Percentiles rank a stretch among this genome's conserved stretches.
Evolutionary conservation across 2,329 filamentous ascomycete species (phyloP).

Genomic region (Colletotrichum australisinense): DNA sequence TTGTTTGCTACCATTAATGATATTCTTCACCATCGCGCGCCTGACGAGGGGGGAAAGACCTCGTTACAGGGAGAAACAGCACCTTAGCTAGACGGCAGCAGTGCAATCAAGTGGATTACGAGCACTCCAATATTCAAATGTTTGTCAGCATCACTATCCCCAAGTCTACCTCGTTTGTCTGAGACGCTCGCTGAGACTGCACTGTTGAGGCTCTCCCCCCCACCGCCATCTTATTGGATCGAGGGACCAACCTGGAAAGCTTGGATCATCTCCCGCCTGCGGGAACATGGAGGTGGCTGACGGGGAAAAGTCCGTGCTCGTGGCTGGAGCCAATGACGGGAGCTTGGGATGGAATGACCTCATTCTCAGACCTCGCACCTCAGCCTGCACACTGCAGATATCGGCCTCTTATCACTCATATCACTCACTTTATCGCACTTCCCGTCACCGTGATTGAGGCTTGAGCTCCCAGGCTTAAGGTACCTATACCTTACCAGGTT

Average conservation of each 20-base stretch:
- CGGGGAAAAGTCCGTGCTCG: neutral
- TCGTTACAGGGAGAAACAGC: neutral
- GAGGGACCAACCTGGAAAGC: conserved; percentile 14
- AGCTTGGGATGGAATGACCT: conserved; percentile 23
- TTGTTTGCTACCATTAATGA: neutral
- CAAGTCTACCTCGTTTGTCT: neutral
- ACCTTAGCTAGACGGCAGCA: neutral
- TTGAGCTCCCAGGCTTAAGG: too few relatives aligned
- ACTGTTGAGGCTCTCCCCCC: neutral
- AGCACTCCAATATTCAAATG: neutral
- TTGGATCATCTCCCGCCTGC: conserved; percentile 20
- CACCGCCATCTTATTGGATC: neutral
- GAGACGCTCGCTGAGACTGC: neutral
- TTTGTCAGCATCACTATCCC: neutral
- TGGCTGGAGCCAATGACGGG: conserved; percentile 25
- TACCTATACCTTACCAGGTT: too few relatives aligned
- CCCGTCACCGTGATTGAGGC: too few relatives aligned
- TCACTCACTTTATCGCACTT: too few relatives aligned
- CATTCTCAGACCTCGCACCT: neutral
- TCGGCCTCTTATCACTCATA: neutral
- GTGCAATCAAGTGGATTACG: neutral
- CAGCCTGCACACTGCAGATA: neutral
- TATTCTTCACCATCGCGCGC: neutral
- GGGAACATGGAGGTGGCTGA: conserved; percentile 31
- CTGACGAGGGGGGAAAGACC: neutral